A percentile compares a stretch with the other conserved stretches of the same genome.
Conservation (phyloP, 2,329 filamentous ascomycete genomes). For the Thelonectria olida region DNA sequence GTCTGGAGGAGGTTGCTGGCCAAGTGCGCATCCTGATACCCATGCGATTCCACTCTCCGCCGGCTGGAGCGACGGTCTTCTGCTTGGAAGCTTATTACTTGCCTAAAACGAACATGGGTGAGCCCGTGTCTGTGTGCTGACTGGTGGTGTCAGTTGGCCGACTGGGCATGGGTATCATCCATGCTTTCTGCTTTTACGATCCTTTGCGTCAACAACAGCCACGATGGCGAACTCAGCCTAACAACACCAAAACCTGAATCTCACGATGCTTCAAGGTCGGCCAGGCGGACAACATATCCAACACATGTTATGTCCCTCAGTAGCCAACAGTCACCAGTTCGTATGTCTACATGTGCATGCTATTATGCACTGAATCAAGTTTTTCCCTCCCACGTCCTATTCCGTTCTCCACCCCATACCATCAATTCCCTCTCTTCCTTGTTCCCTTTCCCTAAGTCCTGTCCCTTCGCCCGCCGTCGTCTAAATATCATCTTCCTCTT, state of each 20-base stretch:
- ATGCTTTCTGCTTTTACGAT: conserved; percentile 8
- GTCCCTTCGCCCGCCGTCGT: neutral
- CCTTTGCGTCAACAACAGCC: conserved; percentile 7
- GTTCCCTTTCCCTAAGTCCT: neutral
- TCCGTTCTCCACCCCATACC: neutral
- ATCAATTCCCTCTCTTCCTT: neutral
- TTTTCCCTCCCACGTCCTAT: neutral
- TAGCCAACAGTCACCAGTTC: neutral
- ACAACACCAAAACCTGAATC: conserved; percentile 19
- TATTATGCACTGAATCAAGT: neutral
- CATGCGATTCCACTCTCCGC: conserved; percentile 12
- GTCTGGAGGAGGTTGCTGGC: neutral
- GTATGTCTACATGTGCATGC: neutral
- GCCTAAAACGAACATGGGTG: neutral
- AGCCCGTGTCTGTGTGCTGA: neutral
- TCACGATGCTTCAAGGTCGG: conserved; percentile 16
- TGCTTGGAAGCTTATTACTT: conserved; percentile 18
- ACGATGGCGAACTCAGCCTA: neutral
- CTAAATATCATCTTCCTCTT: neutral
- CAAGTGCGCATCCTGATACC: neutral
- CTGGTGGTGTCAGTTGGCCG: neutral
- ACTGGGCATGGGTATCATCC: conserved; percentile 12
- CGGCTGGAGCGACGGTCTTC: conserved; percentile 5
- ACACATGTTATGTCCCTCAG: neutral
- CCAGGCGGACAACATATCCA: neutral